Conservation (phyloP, 2,329 filamentous ascomycete genomes). For the Cladophialophora carrionii region DNA sequence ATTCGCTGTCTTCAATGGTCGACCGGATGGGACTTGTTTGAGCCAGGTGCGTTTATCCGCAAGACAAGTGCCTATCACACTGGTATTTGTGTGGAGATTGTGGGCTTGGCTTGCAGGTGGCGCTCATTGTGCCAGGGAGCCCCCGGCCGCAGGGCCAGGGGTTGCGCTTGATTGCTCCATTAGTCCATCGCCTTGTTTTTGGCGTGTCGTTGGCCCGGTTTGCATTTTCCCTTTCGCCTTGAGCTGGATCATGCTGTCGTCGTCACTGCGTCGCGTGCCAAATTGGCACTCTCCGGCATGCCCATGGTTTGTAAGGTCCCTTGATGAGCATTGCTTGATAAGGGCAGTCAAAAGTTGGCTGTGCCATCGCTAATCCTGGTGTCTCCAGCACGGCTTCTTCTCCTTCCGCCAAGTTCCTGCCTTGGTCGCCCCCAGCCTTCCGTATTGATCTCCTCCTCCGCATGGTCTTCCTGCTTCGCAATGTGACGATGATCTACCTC, state of each 20-base stretch:
- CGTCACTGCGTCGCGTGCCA: conserved; percentile 7
- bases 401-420: neutral
- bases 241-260: neutral
- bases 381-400: neutral
- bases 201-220: neutral
- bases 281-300: conserved; percentile 6
- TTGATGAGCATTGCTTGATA: neutral
- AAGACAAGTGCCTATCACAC: conserved; percentile 15
- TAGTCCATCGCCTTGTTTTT: neutral
- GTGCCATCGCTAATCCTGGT: conserved; percentile 2
- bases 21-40: conserved; percentile 6
- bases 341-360: neutral
- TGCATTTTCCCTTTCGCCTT: neutral
- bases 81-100: neutral
- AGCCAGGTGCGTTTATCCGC: conserved; percentile 1
- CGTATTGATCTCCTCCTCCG: neutral
- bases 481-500: conserved; percentile 19
- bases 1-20: neutral
- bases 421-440: conserved; percentile 14
- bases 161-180: neutral
- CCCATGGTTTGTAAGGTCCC: neutral
- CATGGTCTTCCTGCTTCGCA: neutral
- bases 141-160: neutral
- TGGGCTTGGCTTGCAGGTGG: conserved; percentile 2
- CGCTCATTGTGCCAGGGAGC: neutral